Percentiles rank a stretch among this genome's conserved stretches.
phyloP scores from a whole-genome alignment of 2,329 filamentous ascomycete genomes.

The Sporothrix pseudoabietina region DNA sequence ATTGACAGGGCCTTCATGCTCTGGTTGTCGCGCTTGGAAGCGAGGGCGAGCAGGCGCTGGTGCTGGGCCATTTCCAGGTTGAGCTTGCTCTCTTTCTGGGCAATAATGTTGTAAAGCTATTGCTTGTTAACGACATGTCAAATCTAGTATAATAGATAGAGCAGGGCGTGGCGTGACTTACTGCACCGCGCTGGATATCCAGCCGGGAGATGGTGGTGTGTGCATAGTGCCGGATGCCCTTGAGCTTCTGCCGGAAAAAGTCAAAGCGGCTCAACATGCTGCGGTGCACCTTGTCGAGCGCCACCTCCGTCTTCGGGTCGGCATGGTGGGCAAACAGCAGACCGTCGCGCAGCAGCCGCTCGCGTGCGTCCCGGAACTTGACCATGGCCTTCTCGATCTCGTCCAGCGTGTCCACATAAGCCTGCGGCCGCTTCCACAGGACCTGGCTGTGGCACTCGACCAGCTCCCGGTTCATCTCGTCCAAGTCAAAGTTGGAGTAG shows the following conservation, averaged over 20 bases:
- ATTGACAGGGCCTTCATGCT: slow-evolving; percentile 68
- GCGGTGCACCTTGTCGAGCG: slow-evolving; percentile 52
- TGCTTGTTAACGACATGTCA: too few species aligned
- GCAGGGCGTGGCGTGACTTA: slow-evolving; percentile 42
- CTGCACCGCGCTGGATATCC: slow-evolving; percentile 63
- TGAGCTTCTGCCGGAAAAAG: slow-evolving; percentile 63
- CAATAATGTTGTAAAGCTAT: slow-evolving; percentile 67
- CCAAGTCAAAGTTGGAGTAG: slow-evolving; percentile 59
- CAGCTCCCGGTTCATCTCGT: slow-evolving; percentile 62
- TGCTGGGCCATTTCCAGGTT: slow-evolving; percentile 65
- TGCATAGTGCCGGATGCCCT: slow-evolving; percentile 64
- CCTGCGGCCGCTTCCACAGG: slow-evolving; percentile 52
- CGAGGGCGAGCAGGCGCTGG: slow-evolving; percentile 61
- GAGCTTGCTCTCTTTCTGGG: slow-evolving; percentile 64
- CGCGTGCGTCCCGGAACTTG: slow-evolving; percentile 30
- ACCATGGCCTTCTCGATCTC: slow-evolving; percentile 34
- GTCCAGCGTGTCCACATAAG: slow-evolving; percentile 47
- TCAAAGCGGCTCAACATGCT: slow-evolving; percentile 58
- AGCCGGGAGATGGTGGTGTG: slow-evolving; percentile 63
- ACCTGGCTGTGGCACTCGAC: slow-evolving; percentile 59
- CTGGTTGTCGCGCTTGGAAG: slow-evolving; percentile 62
- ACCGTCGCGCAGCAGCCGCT: slow-evolving; percentile 23
- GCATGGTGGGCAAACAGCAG: slow-evolving; percentile 11
- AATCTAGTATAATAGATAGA: too few species aligned
- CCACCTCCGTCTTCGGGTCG: slow-evolving; percentile 37